phyloP scores from a whole-genome alignment of 1,284 basidiomycete genomes.

The Apiotrichum gamsii region DNA sequence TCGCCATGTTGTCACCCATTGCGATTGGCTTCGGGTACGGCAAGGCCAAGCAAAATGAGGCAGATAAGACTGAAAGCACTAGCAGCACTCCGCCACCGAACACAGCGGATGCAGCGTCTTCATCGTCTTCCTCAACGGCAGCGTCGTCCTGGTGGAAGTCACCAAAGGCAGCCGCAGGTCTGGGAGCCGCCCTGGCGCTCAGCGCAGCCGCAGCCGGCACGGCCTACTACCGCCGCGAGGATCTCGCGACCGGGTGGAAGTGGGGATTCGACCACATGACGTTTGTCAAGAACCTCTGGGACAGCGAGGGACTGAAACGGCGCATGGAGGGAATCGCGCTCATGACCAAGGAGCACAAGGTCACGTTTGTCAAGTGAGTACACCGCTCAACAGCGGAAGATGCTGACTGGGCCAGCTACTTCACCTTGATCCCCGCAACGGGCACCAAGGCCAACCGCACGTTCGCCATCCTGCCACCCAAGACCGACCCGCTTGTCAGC shows the following conservation, averaged over 20 bases:
- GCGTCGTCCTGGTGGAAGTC: constrained; percentile 18
- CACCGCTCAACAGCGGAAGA: background rate
- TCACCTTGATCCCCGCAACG: constrained; percentile 62
- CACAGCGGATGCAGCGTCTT: background rate
- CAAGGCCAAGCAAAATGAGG: constrained; percentile 19
- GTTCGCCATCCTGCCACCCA: constrained; percentile 67
- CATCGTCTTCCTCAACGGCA: background rate
- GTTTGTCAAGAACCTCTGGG: constrained; percentile 84
- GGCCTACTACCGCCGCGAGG: constrained; percentile 66
- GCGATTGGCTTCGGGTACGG: constrained; percentile 46
- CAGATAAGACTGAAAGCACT: background rate
- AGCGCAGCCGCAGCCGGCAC: constrained; percentile 81
- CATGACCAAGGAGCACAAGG: constrained; percentile 50
- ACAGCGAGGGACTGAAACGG: constrained; percentile 58
- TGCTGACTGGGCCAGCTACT: constrained; percentile 55
- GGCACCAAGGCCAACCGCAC: constrained; percentile 57
- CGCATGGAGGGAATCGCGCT: constrained; percentile 61
- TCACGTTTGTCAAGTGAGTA: constrained; percentile 68
- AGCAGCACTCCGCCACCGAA: background rate
- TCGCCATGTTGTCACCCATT: constrained; percentile 56
- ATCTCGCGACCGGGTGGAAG: constrained; percentile 58
- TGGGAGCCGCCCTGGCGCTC: constrained; percentile 58
- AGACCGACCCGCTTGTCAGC: constrained; percentile 51
- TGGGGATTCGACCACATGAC: constrained; percentile 86
- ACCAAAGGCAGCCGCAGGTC: constrained; percentile 24